Conservation (phyloP, 192 early-diverging fungal species). For the Funneliformis geosporum region DNA sequence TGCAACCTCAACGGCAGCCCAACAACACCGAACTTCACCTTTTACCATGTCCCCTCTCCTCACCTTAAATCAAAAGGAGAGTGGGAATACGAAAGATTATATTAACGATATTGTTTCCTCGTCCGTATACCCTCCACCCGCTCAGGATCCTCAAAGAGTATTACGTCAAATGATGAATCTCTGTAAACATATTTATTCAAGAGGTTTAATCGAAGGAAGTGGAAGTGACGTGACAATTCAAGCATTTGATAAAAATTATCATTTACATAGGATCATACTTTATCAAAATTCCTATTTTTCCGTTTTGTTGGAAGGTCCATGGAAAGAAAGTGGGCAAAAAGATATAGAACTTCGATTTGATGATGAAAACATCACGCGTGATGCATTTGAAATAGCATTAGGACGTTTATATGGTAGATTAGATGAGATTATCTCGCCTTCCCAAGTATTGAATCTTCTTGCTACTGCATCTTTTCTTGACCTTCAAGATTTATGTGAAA, state of each 20-base stretch:
- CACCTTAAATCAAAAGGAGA: conserved; percentile 32
- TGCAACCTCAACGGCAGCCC: conserved; percentile 1
- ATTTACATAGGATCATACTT: conserved; percentile 55
- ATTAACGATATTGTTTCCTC: conserved; percentile 22
- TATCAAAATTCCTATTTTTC: conserved; percentile 56
- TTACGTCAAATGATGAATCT: conserved; percentile 38
- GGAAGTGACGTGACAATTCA: conserved; percentile 51
- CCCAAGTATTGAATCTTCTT: conserved; percentile 48
- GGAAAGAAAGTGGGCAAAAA: conserved; percentile 40
- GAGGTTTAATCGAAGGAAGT: conserved; percentile 48
- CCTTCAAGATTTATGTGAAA: conserved; percentile 47
- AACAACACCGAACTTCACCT: neutral
- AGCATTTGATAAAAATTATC: conserved; percentile 51
- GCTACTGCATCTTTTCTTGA: conserved; percentile 53
- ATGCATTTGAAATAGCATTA: conserved; percentile 56
- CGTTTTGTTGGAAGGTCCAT: conserved; percentile 48
- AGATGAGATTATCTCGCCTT: conserved; percentile 40
- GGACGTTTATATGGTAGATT: conserved; percentile 52
- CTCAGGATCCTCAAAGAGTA: conserved; percentile 32
- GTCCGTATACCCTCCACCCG: conserved; percentile 12
- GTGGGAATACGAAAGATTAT: conserved; percentile 33
- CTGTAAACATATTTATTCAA: conserved; percentile 47
- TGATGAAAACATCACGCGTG: conserved; percentile 50
- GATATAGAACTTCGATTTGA: conserved; percentile 50
- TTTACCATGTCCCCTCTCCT: conserved; percentile 31